These are phyloP conservation scores for Globisporangium uncinulatum DNA, from an alignment of 352 stramenopile species.

Conservation along the genomic window DNA sequence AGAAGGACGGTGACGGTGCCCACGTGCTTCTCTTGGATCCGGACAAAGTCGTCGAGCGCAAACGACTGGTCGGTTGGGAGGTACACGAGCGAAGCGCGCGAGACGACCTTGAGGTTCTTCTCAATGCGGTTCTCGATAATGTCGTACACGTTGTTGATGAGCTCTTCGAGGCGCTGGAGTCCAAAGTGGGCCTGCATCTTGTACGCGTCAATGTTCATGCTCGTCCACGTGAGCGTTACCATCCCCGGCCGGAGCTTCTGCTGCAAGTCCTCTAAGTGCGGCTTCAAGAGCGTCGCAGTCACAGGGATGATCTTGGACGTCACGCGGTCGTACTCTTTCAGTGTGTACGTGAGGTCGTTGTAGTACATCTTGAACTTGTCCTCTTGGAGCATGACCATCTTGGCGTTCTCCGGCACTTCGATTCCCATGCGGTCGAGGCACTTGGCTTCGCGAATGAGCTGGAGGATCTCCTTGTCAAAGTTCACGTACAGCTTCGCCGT, in stretches of 20 bases:
- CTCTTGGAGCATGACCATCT: conserved; percentile 83
- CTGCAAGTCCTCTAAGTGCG: conserved; percentile 73
- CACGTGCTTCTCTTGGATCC: conserved; percentile 77
- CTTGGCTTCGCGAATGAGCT: conserved; percentile 83
- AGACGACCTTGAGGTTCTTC: conserved; percentile 81
- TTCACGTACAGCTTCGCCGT: conserved; percentile 79
- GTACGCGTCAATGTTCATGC: conserved; percentile 87
- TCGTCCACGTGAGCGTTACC: conserved; percentile 87
- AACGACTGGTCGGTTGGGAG: conserved; percentile 79
- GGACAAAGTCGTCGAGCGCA: conserved; percentile 84
- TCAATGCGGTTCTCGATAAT: conserved; percentile 83
- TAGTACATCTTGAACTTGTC: conserved; percentile 88
- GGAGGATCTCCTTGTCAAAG: conserved; percentile 86
- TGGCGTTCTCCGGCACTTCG: conserved; percentile 75
- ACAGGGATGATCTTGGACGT: conserved; percentile 70
- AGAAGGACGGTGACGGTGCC: conserved; percentile 50
- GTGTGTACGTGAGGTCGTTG: conserved; percentile 72
- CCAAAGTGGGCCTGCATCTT: conserved; percentile 55
- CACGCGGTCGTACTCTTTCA: conserved; percentile 80
- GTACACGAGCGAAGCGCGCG: conserved; percentile 69
- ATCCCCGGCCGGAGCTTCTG: conserved; percentile 72
- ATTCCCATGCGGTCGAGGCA: conserved; percentile 81
- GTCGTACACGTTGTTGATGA: conserved; percentile 79
- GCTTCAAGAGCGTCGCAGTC: conserved; percentile 41
- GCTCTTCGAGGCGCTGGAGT: conserved; percentile 68